Evolutionary conservation across 2,329 filamentous ascomycete species (phyloP), one percentile per base, ranked within the genome.

Genomic region (Penicillium nordicum): DNA sequence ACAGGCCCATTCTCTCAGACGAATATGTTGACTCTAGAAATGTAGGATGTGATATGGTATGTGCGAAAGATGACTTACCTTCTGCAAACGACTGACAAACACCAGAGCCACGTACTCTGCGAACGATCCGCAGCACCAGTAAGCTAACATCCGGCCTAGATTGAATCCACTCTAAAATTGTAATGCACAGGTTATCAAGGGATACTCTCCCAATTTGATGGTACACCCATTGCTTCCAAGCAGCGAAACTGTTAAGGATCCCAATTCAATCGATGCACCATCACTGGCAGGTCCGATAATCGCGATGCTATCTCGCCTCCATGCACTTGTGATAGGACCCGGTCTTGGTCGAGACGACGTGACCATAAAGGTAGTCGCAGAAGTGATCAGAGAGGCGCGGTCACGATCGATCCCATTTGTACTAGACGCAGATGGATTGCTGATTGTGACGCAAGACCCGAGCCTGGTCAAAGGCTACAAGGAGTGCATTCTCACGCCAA

Each of bases 201-300:
- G 91, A 4, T 99, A 97, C 79, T 97, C 92, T 21, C 94, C 94
- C 3, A 97, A 97, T 73, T 82, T 99, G 29, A 99, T 99, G 93
- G 94, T 99, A 11, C 94, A 97, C 74, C 94, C 94, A 0, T 84
- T 97, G 64, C 93, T 99, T 85, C 89, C 91, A 30, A 90, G 94
- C 74, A 84, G 85, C 44, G 81, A 83, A 64, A 66, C 72, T n/a
- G 69, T 76, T 29, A 67, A 69, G 37, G 69, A 76, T 23, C 80
- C 84, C 64, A 76, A 83, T 51, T 72, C 76, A 25, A 73, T 78
- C 47, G 75, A 80, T 51, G 69, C 69, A 12, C 80, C 84, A 63
- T 81, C 88, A 1, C 81, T 96, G 46, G 84, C 89, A 9, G 75
- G 82, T 25, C 78, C 83, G 50, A 88, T 97, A 62, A 83, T 92